Conservation (phyloP, 179 eudicot species). For the Spergularia azorica region DNA sequence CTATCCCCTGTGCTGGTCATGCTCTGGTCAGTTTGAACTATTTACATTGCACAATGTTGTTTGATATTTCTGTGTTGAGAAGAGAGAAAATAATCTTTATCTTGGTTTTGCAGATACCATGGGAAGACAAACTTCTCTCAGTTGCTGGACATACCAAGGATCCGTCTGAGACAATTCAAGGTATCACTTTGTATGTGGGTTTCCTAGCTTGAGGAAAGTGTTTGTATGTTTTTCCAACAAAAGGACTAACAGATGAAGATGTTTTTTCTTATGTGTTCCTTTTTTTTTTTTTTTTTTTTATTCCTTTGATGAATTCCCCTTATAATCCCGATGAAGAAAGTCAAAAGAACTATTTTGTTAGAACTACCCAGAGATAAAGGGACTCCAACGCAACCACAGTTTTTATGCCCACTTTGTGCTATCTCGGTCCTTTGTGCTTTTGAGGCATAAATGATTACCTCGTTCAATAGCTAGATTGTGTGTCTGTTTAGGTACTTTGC, state of each 20-base stretch:
- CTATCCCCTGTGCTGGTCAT: slow-evolving; percentile 92
- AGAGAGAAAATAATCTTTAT: slow-evolving; percentile 1
- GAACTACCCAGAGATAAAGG: neutral
- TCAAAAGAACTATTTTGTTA: neutral
- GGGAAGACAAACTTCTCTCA: slow-evolving; percentile 89
- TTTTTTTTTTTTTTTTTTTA: neutral
- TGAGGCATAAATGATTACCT: slow-evolving; percentile 10
- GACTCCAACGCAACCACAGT: neutral
- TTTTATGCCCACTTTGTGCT: neutral
- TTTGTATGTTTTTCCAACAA: neutral
- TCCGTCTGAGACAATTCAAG: slow-evolving; percentile 79
- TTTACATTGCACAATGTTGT: slow-evolving; percentile 16
- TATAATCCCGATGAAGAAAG: neutral
- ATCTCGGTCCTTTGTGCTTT: neutral
- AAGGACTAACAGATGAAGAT: neutral
- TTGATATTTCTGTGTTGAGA: neutral
- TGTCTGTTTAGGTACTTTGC: neutral
- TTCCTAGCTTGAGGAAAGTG: slow-evolving; percentile 3
- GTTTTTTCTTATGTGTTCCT: neutral
- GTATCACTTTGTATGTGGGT: slow-evolving; percentile 28
- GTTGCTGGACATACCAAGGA: slow-evolving; percentile 94
- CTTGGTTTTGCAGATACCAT: slow-evolving; percentile 61
- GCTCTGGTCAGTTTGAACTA: slow-evolving; percentile 64
- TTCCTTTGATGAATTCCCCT: neutral
- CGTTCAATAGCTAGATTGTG: too few species aligned